Conservation (phyloP, 345 rosid genomes). For the Capsella bursapastoris region DNA sequence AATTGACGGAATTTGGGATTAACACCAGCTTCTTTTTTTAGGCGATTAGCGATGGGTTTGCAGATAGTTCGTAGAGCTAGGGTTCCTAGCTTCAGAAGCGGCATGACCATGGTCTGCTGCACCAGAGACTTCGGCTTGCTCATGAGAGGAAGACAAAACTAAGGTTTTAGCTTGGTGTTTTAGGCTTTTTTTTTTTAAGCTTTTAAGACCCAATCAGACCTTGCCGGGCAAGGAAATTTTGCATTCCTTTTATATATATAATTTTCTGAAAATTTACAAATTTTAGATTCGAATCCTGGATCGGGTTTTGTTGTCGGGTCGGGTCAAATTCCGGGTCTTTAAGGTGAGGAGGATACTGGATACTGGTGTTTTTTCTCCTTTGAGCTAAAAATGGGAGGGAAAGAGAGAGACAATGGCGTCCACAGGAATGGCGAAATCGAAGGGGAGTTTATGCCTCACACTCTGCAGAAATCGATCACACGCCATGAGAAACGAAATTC, state of each 20-base stretch:
- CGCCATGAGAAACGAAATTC: conserved; percentile 21
- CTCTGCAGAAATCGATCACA: conserved; percentile 44
- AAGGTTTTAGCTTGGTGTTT: neutral
- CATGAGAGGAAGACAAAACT: neutral
- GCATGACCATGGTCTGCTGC: conserved; percentile 54
- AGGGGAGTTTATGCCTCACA: conserved; percentile 41
- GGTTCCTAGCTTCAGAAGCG: conserved; percentile 75
- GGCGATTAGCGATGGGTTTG: conserved; percentile 84
- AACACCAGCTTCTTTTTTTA: conserved; percentile 73
- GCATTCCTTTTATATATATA: neutral
- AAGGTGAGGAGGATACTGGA: neutral
- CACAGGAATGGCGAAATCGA: conserved; percentile 49
- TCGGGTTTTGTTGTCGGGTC: conserved; percentile 18
- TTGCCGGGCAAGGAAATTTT: conserved; percentile 35
- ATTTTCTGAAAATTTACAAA: neutral
- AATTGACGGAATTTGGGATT: conserved; percentile 73
- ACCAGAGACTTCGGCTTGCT: conserved; percentile 18
- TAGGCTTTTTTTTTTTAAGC: neutral
- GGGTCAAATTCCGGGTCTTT: conserved; percentile 21
- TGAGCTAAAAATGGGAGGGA: conserved; percentile 42
- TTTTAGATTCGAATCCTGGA: conserved; percentile 5
- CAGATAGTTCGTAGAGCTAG: conserved; percentile 70
- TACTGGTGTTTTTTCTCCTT: conserved; percentile 10
- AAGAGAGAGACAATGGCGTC: conserved; percentile 49
- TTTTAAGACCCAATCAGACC: conserved; percentile 26